These are phyloP conservation scores for Tremellales sp. DNA, from an alignment of 1,284 basidiomycete species.

Conservation along the genomic window DNA sequence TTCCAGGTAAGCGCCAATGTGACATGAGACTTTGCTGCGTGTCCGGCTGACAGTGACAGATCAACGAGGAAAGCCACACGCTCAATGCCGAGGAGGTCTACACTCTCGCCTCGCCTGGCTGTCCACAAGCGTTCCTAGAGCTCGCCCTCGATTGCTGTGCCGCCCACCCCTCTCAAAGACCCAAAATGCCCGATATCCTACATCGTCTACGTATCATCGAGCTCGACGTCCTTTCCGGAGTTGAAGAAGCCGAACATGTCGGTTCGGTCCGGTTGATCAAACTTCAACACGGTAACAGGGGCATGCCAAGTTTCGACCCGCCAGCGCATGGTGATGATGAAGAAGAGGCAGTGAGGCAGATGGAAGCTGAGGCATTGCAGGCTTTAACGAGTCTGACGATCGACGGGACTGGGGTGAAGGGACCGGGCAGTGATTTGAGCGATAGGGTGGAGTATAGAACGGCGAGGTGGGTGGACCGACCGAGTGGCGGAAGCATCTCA, in stretches of 20 bases:
- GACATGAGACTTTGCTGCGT: background rate
- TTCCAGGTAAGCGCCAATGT: too few relatives aligned
- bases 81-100: constrained; percentile 70
- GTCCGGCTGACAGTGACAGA: background rate
- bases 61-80: too few relatives aligned
- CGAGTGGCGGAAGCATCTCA: constrained; percentile 17
- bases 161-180: constrained; percentile 65
- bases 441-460: constrained; percentile 41
- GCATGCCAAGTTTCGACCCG: constrained; percentile 48
- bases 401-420: constrained; percentile 46
- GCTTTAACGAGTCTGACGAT: constrained; percentile 62
- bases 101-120: constrained; percentile 65
- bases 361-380: constrained; percentile 67
- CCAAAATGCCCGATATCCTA: constrained; percentile 72
- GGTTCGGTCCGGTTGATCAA: constrained; percentile 65
- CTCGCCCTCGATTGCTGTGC: constrained; percentile 75
- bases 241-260: constrained; percentile 62
- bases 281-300: constrained; percentile 56
- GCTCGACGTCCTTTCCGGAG: constrained; percentile 66
- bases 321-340: constrained; percentile 43
- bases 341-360: constrained; percentile 25
- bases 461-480: constrained; percentile 40
- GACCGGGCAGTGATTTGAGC: constrained; percentile 7
- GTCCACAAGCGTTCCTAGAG: constrained; percentile 70
- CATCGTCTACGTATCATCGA: constrained; percentile 72